These are phyloP conservation scores for Phytophthora cactorum DNA, from an alignment of 352 stramenopile genomes.

Conservation along the genomic window DNA sequence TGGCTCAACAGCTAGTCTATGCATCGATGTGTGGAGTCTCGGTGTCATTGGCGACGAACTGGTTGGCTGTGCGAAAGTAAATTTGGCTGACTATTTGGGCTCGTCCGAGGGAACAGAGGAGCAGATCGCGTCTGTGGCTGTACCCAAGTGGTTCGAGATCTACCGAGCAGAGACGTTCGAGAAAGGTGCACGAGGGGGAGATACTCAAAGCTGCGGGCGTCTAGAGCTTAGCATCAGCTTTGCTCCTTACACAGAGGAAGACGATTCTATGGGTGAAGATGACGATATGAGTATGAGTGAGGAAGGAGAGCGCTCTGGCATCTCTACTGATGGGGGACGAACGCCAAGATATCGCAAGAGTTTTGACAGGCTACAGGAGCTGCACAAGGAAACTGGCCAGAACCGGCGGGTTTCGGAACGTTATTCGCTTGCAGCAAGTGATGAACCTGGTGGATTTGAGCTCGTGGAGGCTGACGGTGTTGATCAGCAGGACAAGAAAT, in stretches of 20 bases:
- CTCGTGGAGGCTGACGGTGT: conserved; percentile 23
- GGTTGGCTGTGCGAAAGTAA: conserved; percentile 77
- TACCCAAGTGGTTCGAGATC: conserved; percentile 84
- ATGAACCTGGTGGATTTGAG: conserved; percentile 21
- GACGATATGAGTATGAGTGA: conserved; percentile 31
- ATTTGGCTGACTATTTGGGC: conserved; percentile 73
- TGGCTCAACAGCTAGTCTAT: conserved; percentile 75
- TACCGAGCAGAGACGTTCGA: conserved; percentile 60
- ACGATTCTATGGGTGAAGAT: conserved; percentile 46
- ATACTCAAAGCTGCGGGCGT: conserved; percentile 51
- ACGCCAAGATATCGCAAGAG: conserved; percentile 73
- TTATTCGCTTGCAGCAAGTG: conserved; percentile 29
- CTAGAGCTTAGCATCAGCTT: conserved; percentile 87
- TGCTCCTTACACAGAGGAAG: conserved; percentile 63
- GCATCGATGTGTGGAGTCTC: conserved; percentile 77
- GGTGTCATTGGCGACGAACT: conserved; percentile 84
- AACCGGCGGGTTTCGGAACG: conserved; percentile 46
- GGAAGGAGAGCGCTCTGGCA: conserved; percentile 27
- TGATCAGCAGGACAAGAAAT: conserved; percentile 23
- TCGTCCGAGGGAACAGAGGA: conserved; percentile 67
- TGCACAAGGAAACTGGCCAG: conserved; percentile 75
- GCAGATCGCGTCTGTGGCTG: conserved; percentile 67
- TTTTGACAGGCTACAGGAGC: conserved; percentile 72
- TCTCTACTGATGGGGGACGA: conserved; percentile 27
- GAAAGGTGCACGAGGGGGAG: conserved; percentile 21